These are phyloP conservation scores for Barnettozyma californica DNA, from an alignment of 805 yeast species.

Conservation along the genomic window DNA sequence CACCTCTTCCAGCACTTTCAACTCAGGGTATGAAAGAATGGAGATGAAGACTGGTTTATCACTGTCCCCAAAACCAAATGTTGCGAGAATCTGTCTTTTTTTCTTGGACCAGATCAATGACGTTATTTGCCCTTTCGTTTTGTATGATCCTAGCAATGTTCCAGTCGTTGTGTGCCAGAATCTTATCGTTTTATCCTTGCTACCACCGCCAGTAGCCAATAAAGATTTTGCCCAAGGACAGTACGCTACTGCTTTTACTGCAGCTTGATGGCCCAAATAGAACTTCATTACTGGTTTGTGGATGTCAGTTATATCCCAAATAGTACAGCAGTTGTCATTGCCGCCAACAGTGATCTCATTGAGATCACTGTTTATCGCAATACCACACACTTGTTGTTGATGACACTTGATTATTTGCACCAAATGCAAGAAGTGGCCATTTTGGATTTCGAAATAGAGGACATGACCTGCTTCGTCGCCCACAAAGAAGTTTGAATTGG, in stretches of 20 bases:
- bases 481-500: constrained; percentile 37
- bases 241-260: constrained; percentile 83
- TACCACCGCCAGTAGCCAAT: constrained; percentile 89
- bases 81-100: constrained; percentile 62
- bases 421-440: constrained; percentile 19
- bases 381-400: constrained; percentile 59
- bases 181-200: constrained; percentile 69
- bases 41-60: constrained; percentile 47
- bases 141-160: constrained; percentile 50
- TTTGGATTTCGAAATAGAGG: constrained; percentile 28
- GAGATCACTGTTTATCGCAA: constrained; percentile 50
- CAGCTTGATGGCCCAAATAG: constrained; percentile 67
- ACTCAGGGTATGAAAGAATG: constrained; percentile 63
- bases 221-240: constrained; percentile 86
- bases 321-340: constrained; percentile 72
- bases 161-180: constrained; percentile 88
- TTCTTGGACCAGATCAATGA: constrained; percentile 70
- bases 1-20: constrained; percentile 44
- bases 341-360: constrained; percentile 73
- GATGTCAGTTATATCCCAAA: constrained; percentile 59
- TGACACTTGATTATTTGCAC: constrained; percentile 38
- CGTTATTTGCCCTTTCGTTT: constrained; percentile 72
- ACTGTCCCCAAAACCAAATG: constrained; percentile 72
- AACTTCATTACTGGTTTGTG: constrained; percentile 39
- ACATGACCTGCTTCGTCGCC: constrained; percentile 69